Evolutionary conservation across 2,329 filamentous ascomycete genomes (phyloP).

Genomic region (Raffaelea ambrosiae): DNA sequence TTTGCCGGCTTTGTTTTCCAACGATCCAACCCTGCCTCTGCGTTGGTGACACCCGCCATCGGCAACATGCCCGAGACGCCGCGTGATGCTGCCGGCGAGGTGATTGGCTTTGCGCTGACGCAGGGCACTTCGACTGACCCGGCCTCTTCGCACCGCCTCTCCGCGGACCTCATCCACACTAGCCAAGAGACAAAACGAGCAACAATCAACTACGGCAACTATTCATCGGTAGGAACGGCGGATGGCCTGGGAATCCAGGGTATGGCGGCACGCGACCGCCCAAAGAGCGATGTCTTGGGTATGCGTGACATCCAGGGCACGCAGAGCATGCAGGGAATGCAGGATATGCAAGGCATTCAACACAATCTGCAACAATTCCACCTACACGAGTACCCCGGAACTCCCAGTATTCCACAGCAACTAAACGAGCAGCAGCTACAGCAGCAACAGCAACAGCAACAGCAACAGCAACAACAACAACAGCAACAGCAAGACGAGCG

Average conservation of each 20-base stretch:
- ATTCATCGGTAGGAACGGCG: too few species aligned
- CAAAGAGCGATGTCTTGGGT: too few species aligned
- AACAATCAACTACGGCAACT: too few species aligned
- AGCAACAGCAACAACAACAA: not conserved
- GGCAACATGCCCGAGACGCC: conserved; percentile 40
- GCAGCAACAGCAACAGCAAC: not conserved
- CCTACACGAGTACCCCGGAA: too few species aligned
- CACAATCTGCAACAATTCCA: not conserved
- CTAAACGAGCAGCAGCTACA: not conserved
- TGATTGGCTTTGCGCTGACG: conserved; percentile 49
- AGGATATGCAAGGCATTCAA: not conserved
- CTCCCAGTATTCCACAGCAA: not conserved
- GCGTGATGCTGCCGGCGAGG: conserved; percentile 43
- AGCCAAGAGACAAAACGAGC: not conserved
- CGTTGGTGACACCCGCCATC: conserved; percentile 40
- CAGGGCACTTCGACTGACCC: conserved; percentile 25
- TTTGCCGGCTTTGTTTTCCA: conserved; percentile 53
- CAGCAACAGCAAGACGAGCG: conserved; percentile 10
- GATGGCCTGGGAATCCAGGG: not conserved
- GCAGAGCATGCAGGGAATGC: not conserved
- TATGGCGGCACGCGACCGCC: too few species aligned
- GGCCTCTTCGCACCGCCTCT: conserved; percentile 3
- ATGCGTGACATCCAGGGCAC: not conserved
- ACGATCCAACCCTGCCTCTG: conserved; percentile 42
- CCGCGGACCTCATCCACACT: not conserved